Conservation (phyloP, 2,329 filamentous ascomycete species). For the Cladophialophora carrionii region DNA sequence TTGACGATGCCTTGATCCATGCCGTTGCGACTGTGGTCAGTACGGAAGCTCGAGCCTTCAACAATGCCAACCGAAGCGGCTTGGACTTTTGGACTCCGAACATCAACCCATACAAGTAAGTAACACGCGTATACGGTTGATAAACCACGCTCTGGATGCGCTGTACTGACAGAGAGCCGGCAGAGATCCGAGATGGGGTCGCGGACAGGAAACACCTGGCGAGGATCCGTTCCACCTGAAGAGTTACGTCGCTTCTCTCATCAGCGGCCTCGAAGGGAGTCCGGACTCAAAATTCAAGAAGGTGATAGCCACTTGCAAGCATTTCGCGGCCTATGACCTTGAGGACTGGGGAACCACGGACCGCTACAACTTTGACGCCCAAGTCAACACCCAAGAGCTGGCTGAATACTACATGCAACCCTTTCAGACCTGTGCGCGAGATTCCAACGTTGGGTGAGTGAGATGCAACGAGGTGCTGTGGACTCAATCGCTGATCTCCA, state of each 20-base stretch:
- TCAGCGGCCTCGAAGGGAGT: slow-evolving; percentile 59
- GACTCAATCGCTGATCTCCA: slow-evolving; percentile 40
- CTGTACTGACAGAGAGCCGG: not conserved
- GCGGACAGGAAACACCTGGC: slow-evolving; percentile 64
- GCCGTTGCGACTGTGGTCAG: slow-evolving; percentile 58
- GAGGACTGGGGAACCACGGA: slow-evolving; percentile 52
- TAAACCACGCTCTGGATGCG: not conserved
- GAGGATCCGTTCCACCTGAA: slow-evolving; percentile 59
- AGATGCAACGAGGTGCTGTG: not conserved
- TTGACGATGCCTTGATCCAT: slow-evolving; percentile 65
- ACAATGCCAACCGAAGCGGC: slow-evolving; percentile 60
- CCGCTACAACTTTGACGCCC: slow-evolving; percentile 60
- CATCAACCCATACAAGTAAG: slow-evolving; percentile 61
- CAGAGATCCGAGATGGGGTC: slow-evolving; percentile 65
- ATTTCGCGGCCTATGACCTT: slow-evolving; percentile 62
- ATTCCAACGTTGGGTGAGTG: slow-evolving; percentile 48
- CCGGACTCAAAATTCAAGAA: slow-evolving; percentile 49
- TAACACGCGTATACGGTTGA: not conserved
- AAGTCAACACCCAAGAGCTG: slow-evolving; percentile 61
- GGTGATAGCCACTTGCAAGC: slow-evolving; percentile 62
- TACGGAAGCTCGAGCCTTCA: slow-evolving; percentile 68
- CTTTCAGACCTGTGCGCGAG: slow-evolving; percentile 65
- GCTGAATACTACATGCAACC: slow-evolving; percentile 69
- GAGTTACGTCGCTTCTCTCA: slow-evolving; percentile 57
- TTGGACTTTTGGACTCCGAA: slow-evolving; percentile 69